Evolutionary conservation across 179 eudicot genomes (phyloP).

Genomic region (Spinacia oleracea): DNA sequence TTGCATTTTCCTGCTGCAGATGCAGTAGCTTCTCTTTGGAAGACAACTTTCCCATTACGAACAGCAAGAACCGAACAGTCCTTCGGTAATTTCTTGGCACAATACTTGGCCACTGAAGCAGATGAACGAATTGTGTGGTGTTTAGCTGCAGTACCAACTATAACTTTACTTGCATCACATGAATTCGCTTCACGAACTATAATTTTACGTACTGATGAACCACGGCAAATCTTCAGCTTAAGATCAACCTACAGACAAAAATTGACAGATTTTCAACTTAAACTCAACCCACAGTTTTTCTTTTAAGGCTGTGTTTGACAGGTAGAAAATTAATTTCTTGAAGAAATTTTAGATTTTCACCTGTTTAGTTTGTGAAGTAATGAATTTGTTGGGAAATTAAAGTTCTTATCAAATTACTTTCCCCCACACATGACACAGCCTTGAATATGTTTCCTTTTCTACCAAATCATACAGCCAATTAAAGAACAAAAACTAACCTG

Average conservation of each 20-base stretch:
- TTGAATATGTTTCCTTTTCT: not conserved
- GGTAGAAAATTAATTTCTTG: not conserved
- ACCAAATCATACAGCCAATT: not conserved
- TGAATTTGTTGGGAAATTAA: not conserved
- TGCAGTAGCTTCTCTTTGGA: constrained; percentile 45
- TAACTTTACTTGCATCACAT: constrained; percentile 47
- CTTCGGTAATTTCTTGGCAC: constrained; percentile 68
- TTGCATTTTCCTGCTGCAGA: constrained; percentile 25
- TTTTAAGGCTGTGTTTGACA: not conserved
- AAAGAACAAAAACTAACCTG: constrained; percentile 49
- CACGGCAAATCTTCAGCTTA: constrained; percentile 81
- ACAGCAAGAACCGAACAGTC: constrained; percentile 71
- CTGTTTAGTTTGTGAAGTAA: not conserved
- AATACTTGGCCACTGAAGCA: constrained; percentile 74
- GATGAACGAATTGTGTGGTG: constrained; percentile 67
- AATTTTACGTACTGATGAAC: constrained; percentile 60
- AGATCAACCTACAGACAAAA: constrained; percentile 57
- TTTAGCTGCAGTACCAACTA: constrained; percentile 63
- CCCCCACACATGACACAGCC: not conserved
- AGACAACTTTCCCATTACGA: constrained; percentile 79
- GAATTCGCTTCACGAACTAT: constrained; percentile 68
- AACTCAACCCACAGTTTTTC: not conserved
- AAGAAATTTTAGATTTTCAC: not conserved
- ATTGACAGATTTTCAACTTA: constrained; percentile 10
- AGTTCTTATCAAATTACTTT: not conserved